Evolutionary conservation across 495 filamentous ascomycete species (phyloP).

Genomic region (Pseudomonodictys pantanalensis): DNA sequence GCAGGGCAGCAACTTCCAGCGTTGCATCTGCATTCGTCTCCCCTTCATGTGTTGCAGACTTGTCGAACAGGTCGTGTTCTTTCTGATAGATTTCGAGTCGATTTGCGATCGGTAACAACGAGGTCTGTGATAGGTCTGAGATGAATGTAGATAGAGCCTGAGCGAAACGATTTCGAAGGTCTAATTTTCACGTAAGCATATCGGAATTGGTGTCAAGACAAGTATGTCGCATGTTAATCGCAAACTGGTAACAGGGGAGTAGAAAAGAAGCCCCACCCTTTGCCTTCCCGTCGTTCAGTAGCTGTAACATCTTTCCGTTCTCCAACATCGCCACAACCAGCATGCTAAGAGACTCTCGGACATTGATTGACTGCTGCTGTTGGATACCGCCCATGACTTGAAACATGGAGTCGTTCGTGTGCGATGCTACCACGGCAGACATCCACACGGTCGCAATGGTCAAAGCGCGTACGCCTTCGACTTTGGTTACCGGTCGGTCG

Average conservation of each 20-base stretch:
- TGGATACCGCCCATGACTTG: conserved; percentile 38
- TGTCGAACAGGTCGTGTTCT: conserved; percentile 45
- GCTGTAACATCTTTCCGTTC: conserved; percentile 47
- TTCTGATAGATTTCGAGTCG: conserved; percentile 53
- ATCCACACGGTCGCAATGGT: conserved; percentile 42
- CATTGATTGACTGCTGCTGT: conserved; percentile 48
- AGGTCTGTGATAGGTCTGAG: conserved; percentile 51
- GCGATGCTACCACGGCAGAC: conserved; percentile 35
- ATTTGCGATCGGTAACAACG: conserved; percentile 49
- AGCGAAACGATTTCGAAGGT: conserved; percentile 47
- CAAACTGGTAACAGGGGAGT: neutral
- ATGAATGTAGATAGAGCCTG: conserved; percentile 52
- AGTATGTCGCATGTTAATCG: too few species aligned
- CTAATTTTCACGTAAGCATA: conserved; percentile 31
- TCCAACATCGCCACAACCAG: conserved; percentile 50
- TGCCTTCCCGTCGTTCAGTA: conserved; percentile 45
- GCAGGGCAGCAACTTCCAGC: conserved; percentile 29
- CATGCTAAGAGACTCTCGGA: conserved; percentile 55
- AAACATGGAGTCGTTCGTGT: conserved; percentile 36
- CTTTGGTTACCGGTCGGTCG: conserved; percentile 29
- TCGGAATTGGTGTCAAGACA: too few species aligned
- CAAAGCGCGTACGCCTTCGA: conserved; percentile 38
- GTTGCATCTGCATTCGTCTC: conserved; percentile 35
- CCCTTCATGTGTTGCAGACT: conserved; percentile 47
- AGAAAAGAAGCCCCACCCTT: conserved; percentile 42